Evolutionary conservation across 2,329 filamentous ascomycete species (phyloP).

Genomic region (Fusarium sp.): DNA sequence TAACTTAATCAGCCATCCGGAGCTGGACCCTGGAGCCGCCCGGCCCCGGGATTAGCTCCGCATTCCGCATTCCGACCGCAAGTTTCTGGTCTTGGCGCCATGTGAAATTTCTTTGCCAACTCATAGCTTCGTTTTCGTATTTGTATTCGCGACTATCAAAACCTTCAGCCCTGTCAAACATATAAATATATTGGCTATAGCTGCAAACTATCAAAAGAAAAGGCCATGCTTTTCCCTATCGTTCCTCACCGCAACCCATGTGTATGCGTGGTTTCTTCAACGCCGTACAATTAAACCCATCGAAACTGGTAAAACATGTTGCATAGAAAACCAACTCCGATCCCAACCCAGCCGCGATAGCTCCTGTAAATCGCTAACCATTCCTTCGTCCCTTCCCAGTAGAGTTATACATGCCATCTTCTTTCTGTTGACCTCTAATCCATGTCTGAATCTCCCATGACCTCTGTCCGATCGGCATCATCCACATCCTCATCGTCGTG

Average conservation of each 20-base stretch:
- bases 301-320: constrained; percentile 4
- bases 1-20: constrained; percentile 25
- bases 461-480: constrained; percentile 54
- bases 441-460: constrained; percentile 51
- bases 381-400: constrained; percentile 18
- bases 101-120: constrained; percentile 8
- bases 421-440: constrained; percentile 33
- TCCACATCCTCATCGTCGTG: constrained; percentile 60
- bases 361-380: constrained; percentile 29
- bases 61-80: constrained; percentile 17
- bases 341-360: constrained; percentile 17
- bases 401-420: constrained; percentile 16
- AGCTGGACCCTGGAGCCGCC: constrained; percentile 24
- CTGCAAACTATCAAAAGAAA: neutral
- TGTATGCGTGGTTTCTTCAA: constrained; percentile 22
- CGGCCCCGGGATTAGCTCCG: constrained; percentile 39
- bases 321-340: constrained; percentile 29
- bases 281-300: constrained; percentile 30
- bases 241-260: constrained; percentile 17
- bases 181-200: constrained; percentile 23
- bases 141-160: constrained; percentile 31
- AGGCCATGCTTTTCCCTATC: constrained; percentile 12
- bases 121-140: constrained; percentile 40
- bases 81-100: constrained; percentile 12
- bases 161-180: neutral